Evolutionary conservation across 2,329 filamentous ascomycete species (phyloP), one percentile per base, ranked within the genome.

Genomic region (Iodosphaeria phyllophila): DNA sequence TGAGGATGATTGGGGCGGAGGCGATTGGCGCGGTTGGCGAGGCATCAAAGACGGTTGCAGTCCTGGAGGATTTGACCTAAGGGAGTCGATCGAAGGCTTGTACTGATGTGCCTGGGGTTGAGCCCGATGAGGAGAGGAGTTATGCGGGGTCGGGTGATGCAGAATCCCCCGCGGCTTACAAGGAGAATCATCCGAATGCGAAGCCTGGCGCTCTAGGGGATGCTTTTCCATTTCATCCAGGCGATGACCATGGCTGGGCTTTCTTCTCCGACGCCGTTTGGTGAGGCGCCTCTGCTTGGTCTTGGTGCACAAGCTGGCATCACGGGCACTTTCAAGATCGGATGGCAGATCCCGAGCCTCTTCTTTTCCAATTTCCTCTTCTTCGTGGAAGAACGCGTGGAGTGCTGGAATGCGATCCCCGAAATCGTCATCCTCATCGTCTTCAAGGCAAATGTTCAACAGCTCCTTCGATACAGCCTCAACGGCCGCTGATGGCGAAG

Each of bases 401-500:
- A 20, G 7, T 6, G 24, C 12, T 2, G 24, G 17, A 13, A 11
- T 13, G 9, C 13, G 13, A 26, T 50, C 50, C 13, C 46, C 39
- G 31, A 54, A 46, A 5, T 45, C 48, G 14, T 47, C 27, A 13
- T 47, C 49, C 24, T 48, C 35, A 23, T 36, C 35, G 8, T 40
- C 30, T 27, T 41, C 37, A 27, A 46, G 32, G 19, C 54, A 48
- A 17, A 47, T 36, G 18, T 51, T 43, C 14, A 58, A 46, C 24
- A 69, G 47, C 36, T 65, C 58, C 17, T 51, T 48, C 25, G 59
- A 56, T 3, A 56, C 60, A n/a, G 62, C 63, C 2, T 50, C 52
- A 2, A 63, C 64, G 1, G 64, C 64, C 2, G 64, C 58, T 16
- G 63, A 67, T 5, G 24, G 24, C 2, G 17, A 13, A 5, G 24